Percentiles rank a stretch among this genome's conserved stretches.
Evolutionary conservation across 1,284 basidiomycete species (phyloP).

Genomic region (Microbotryomycetes sp.): DNA sequence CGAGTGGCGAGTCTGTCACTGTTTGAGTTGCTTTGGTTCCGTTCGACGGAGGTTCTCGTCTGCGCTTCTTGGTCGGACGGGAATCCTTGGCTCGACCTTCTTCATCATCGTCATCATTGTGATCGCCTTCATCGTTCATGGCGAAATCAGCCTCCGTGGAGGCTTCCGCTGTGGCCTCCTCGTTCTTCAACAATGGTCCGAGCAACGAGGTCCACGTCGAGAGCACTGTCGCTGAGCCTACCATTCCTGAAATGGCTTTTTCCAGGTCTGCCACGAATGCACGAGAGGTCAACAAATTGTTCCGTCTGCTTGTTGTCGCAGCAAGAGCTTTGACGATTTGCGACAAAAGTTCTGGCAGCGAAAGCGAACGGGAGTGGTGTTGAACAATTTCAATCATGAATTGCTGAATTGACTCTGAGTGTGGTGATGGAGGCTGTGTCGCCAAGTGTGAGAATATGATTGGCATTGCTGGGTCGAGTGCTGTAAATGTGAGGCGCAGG

Average conservation of each 20-base stretch:
- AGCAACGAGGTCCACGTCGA: slow-evolving; percentile 10
- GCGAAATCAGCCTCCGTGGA: not conserved
- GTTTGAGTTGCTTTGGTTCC: not conserved
- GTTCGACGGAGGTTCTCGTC: too few species aligned
- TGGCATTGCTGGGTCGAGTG: slow-evolving; percentile 2
- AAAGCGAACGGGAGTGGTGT: slow-evolving; percentile 22
- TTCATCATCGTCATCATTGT: slow-evolving; percentile 10
- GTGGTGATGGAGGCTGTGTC: not conserved
- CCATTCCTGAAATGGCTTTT: slow-evolving; percentile 1
- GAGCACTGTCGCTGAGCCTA: not conserved
- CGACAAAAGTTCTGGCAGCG: slow-evolving; percentile 13
- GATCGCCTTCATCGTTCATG: not conserved
- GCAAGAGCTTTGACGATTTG: slow-evolving; percentile 19
- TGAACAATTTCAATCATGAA: slow-evolving; percentile 21
- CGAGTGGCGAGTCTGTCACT: not conserved
- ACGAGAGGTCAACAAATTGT: slow-evolving; percentile 18
- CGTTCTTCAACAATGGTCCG: not conserved
- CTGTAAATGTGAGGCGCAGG: slow-evolving; percentile 12
- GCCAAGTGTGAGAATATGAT: slow-evolving; percentile 9
- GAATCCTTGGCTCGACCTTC: not conserved
- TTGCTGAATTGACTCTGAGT: not conserved
- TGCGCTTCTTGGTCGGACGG: not conserved
- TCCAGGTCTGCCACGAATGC: not conserved
- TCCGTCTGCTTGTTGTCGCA: not conserved
- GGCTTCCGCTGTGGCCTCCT: not conserved